A percentile compares a stretch with the other conserved stretches of the same genome.
These are phyloP conservation scores for Fusarium scirpi DNA, from an alignment of 2,329 filamentous ascomycete genomes.

Conservation along the genomic window DNA sequence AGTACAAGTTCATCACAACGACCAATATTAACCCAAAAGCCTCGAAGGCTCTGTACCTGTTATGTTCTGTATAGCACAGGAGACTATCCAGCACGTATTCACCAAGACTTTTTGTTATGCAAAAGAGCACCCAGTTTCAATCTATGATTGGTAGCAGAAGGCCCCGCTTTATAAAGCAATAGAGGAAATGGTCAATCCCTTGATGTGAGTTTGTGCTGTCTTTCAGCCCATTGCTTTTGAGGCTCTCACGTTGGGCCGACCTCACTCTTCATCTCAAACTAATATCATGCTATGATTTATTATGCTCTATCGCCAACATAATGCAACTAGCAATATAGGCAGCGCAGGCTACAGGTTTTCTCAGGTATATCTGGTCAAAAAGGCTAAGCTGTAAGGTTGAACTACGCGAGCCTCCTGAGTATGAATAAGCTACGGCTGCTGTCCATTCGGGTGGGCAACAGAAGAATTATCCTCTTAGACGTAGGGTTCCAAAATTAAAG, in stretches of 20 bases:
- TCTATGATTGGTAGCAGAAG: background rate
- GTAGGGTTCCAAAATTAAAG: background rate
- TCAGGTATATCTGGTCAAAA: background rate
- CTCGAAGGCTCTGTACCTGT: background rate
- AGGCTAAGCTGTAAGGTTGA: background rate
- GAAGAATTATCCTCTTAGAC: background rate
- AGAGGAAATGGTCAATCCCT: background rate
- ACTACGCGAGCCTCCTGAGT: background rate
- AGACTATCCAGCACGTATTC: background rate
- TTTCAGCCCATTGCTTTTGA: background rate
- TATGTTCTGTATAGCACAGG: background rate
- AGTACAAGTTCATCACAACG: background rate
- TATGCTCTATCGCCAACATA: background rate
- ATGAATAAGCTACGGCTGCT: background rate
- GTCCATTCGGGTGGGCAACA: background rate
- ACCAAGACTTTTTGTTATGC: background rate
- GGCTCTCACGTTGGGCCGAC: background rate
- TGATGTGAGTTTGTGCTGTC: background rate
- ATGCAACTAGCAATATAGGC: background rate
- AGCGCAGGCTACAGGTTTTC: background rate
- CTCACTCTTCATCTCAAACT: background rate
- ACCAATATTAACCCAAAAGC: background rate
- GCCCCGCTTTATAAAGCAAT: background rate
- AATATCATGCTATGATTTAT: background rate
- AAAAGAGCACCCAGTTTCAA: background rate